Evolutionary conservation across 2,329 filamentous ascomycete species (phyloP).

Genomic region (Colletotrichum paranaense): DNA sequence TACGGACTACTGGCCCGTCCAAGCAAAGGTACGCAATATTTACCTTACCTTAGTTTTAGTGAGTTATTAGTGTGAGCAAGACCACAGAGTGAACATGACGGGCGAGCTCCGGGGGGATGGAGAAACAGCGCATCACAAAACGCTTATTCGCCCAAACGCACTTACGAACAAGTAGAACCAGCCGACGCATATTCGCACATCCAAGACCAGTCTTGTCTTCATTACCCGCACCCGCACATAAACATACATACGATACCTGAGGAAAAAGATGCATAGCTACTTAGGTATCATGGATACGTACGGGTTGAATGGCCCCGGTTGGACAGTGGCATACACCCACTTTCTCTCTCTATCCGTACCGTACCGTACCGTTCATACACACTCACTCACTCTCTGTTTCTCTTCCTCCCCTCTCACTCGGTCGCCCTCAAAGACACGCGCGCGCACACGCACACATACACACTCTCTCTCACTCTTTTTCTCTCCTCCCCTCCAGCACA

Average conservation of each 20-base stretch:
- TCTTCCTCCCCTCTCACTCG: neutral
- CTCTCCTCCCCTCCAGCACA: constrained; percentile 1
- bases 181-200: neutral
- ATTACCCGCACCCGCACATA: neutral
- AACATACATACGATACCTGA: neutral
- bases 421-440: neutral
- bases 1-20: neutral
- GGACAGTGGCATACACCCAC: constrained; percentile 7
- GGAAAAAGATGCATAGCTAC: constrained; percentile 1
- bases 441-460: no score
- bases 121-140: constrained; percentile 10
- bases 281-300: constrained; percentile 8
- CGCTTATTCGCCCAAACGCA: neutral
- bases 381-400: neutral
- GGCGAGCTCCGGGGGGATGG: neutral
- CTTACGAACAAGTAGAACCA: neutral
- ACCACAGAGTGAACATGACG: neutral
- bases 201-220: neutral
- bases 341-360: neutral
- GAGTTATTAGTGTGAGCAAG: neutral
- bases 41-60: neutral
- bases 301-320: constrained; percentile 24
- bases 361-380: neutral
- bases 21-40: neutral
- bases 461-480: neutral